These are phyloP conservation scores for Hemileia vastatrix DNA, from an alignment of 1,284 basidiomycete genomes.

Conservation along the genomic window DNA sequence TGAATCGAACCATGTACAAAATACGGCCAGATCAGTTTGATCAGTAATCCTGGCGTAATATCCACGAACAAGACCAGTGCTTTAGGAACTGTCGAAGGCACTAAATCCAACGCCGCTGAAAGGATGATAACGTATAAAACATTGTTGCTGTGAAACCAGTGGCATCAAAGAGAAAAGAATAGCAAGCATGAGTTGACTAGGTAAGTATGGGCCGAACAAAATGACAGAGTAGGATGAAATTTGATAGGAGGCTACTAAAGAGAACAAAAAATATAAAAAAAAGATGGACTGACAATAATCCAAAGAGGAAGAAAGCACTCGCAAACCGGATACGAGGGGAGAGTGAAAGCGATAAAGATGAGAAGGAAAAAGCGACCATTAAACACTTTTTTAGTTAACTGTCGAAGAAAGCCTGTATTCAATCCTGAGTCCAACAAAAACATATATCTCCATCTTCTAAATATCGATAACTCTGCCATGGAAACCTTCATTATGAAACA, in stretches of 20 bases:
- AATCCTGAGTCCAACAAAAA: no score
- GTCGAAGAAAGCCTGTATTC: no score
- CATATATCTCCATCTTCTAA: no score
- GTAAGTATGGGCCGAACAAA: constrained; percentile 46
- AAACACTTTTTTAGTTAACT: no score
- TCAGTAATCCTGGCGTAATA: constrained; percentile 48
- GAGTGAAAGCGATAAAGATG: constrained; percentile 1
- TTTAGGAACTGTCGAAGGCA: constrained; percentile 76
- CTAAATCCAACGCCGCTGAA: constrained; percentile 86
- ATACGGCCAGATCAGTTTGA: constrained; percentile 91
- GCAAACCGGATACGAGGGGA: constrained; percentile 38
- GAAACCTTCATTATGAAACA: no score
- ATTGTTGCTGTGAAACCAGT: constrained; percentile 24
- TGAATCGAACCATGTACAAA: constrained; percentile 66
- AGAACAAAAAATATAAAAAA: constrained; percentile 38
- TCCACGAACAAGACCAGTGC: constrained; percentile 40
- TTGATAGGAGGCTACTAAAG: constrained; percentile 29
- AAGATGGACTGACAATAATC: constrained; percentile 53
- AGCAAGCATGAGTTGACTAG: constrained; percentile 36
- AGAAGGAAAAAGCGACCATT: constrained; percentile 21
- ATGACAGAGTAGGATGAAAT: constrained; percentile 51
- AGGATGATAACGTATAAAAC: constrained; percentile 78
- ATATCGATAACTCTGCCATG: no score
- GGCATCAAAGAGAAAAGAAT: not conserved
- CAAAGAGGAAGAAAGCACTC: constrained; percentile 55